Evolutionary conservation across 148 eudicot genomes (phyloP), one percentile per base, ranked within the genome.

Genomic region (Fagopyrum tataricum): DNA sequence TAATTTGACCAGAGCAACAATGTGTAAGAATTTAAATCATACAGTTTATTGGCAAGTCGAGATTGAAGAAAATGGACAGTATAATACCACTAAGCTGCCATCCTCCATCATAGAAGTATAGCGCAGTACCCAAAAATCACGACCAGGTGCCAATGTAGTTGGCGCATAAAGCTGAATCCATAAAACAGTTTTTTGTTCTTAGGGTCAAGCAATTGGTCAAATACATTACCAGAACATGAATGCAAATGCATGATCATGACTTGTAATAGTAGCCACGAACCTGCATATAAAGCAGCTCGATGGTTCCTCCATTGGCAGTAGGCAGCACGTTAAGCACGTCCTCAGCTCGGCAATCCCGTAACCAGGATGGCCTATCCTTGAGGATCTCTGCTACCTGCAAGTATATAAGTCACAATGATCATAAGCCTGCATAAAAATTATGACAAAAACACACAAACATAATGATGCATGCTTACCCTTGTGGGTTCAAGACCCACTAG

Each of bases 251-350:
- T 12, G 42, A 62, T 5, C 39, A 13, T 26, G 42, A 62, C 68
- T 62, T 3, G 43, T 9, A 13, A 9, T 6, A 67, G 5, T 74
- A 12, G 75, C 20, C n/a, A 49, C 74, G 55, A 64, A 91, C 98
- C 98, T 94, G 98, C 98, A 94, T 91, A 85, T 94, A 94, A n/a
- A 94, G 85, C 82, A 91, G 93, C 86, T 94, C 98, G 78, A 94
- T 87, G 84, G 98, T 91, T 91, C 98, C 98, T 86, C 98, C 93
- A 85, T 87, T 94, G 76, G 98, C 91, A 74, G 98, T 94, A 68
- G 98, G 98, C 87, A 94, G 82, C 91, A 91, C 96, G 78, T 91
- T 89, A 23, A 94, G 89, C 79, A 91, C 90, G 84, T 94, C 98
- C 85, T 91, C 96, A 75, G 98, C 86, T 84, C 98, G 97, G 89